Conservation (phyloP, 2,329 filamentous ascomycete genomes). For the Laburnicola sp. region DNA sequence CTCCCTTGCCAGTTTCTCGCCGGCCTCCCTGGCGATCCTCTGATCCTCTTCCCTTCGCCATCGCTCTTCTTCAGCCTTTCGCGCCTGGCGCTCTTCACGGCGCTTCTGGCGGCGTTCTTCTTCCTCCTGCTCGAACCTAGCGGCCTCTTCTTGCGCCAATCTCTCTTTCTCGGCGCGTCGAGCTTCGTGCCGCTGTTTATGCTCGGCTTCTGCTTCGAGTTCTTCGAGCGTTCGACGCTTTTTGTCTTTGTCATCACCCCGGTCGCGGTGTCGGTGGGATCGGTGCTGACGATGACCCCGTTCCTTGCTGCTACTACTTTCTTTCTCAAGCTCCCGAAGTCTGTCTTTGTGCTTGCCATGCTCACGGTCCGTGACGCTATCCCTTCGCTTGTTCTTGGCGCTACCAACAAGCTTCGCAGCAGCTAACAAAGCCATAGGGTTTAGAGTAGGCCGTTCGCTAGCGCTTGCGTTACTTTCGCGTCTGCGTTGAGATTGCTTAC, state of each 20-base stretch:
- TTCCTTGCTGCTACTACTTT: conserved; percentile 34
- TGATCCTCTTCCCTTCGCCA: conserved; percentile 25
- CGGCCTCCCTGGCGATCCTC: conserved; percentile 4
- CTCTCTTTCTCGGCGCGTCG: conserved; percentile 34
- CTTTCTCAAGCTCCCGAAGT: conserved; percentile 24
- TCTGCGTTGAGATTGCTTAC: conserved; percentile 31
- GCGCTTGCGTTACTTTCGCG: conserved; percentile 38
- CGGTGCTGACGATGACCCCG: conserved; percentile 31
- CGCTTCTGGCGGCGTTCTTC: conserved; percentile 28
- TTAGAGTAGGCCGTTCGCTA: conserved; percentile 29
- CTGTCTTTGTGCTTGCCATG: conserved; percentile 23
- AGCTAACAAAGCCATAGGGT: conserved; percentile 22
- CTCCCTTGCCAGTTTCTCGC: conserved; percentile 21
- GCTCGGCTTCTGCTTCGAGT: conserved; percentile 32
- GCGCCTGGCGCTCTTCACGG: conserved; percentile 35
- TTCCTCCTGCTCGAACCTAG: conserved; percentile 23
- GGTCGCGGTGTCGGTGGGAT: conserved; percentile 33
- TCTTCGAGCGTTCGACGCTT: conserved; percentile 33
- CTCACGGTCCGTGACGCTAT: conserved; percentile 41
- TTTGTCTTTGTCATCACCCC: conserved; percentile 32
- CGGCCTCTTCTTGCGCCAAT: conserved; percentile 31
- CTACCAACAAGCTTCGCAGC: conserved; percentile 25
- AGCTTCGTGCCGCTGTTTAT: conserved; percentile 32
- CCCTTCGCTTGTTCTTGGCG: conserved; percentile 32
- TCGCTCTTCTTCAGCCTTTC: conserved; percentile 29